phyloP scores from a whole-genome alignment of 1,139 yeast genomes.

The Blastobotrys serpentis region DNA sequence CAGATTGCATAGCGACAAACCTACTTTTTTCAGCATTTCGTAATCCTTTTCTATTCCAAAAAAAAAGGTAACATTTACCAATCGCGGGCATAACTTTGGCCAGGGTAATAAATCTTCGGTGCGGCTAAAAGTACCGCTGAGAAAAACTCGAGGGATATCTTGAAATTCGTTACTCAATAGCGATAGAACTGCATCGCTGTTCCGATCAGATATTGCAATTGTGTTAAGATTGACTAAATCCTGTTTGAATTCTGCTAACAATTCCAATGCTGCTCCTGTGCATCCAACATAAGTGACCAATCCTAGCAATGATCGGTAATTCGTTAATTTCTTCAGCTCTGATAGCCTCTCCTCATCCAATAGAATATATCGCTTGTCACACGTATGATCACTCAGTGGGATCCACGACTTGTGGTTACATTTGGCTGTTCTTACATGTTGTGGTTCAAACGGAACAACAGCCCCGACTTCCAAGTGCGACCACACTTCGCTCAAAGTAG shows the following conservation, averaged over 20 bases:
- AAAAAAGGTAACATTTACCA: background rate
- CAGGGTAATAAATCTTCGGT: background rate
- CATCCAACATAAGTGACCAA: background rate
- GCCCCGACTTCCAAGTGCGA: background rate
- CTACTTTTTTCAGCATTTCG: background rate
- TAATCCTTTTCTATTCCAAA: constrained; percentile 6
- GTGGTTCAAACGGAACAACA: background rate
- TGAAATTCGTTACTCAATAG: background rate
- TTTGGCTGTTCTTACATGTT: background rate
- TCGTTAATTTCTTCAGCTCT: background rate
- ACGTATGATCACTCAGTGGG: background rate
- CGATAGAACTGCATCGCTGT: background rate
- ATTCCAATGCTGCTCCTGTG: background rate
- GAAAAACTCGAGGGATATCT: background rate
- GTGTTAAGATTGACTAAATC: background rate
- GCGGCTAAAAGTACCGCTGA: background rate
- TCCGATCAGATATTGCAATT: background rate
- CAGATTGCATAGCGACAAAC: background rate
- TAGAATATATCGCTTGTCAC: constrained; percentile 1
- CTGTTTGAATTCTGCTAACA: background rate
- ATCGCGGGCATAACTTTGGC: constrained; percentile 1
- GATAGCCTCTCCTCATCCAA: background rate
- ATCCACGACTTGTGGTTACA: background rate
- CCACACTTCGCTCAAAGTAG: constrained; percentile 1
- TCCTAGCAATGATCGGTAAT: background rate